Percentiles rank a stretch among this genome's conserved stretches.
Conservation (phyloP, 176 grass and related monocot species). For the Tillandsia fasciculata region DNA sequence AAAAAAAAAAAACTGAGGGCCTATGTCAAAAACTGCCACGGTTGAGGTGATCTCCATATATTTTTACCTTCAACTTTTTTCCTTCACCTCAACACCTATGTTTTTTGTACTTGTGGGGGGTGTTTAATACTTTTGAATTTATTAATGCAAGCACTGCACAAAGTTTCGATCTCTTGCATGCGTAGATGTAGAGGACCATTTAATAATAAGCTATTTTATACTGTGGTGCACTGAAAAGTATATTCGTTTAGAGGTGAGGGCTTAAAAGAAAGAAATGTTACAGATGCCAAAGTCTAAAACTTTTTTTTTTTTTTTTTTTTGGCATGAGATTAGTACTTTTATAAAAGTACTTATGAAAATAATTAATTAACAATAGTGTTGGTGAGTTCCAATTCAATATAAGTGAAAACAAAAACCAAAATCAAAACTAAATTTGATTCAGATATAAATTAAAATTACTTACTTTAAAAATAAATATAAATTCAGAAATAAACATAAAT, state of each 20-base stretch:
- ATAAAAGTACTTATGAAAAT: background rate
- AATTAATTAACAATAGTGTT: too few relatives aligned
- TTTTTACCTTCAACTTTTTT: background rate
- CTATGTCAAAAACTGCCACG: too few relatives aligned
- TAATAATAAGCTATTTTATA: background rate
- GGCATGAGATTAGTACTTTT: background rate
- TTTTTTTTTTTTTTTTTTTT: background rate
- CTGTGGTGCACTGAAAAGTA: background rate
- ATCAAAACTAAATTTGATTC: too few relatives aligned
- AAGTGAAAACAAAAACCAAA: too few relatives aligned
- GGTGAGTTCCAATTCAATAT: too few relatives aligned
- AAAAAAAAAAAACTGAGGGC: too few relatives aligned
- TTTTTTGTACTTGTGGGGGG: background rate
- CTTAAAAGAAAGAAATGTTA: background rate
- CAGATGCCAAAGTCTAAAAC: constrained; percentile 8
- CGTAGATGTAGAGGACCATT: background rate
- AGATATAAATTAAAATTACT: too few relatives aligned
- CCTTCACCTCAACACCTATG: background rate
- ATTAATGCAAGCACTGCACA: background rate
- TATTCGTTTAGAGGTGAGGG: constrained; percentile 1
- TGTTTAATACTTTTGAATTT: background rate
- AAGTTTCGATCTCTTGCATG: background rate
- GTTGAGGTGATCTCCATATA: too few relatives aligned
- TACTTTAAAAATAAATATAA: too few relatives aligned
- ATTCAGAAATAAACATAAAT: too few relatives aligned